These are phyloP conservation scores for Tieghemostelium lacteum DNA, from an alignment of 78 protist genomes.

Conservation along the genomic window DNA sequence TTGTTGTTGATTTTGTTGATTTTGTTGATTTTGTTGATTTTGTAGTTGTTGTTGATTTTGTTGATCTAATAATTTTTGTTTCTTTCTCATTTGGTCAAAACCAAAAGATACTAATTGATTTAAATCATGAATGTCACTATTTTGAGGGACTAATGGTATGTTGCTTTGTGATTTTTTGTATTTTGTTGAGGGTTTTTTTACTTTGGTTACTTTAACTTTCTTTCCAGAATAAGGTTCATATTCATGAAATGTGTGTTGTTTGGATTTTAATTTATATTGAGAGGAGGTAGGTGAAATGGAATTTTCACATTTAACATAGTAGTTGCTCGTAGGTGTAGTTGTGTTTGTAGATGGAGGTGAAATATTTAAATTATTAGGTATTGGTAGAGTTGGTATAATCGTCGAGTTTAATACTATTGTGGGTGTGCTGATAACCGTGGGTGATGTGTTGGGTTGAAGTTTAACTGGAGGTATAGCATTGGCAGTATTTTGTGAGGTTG, in stretches of 20 bases:
- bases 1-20: too few species aligned
- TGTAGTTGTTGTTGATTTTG: too few species aligned
- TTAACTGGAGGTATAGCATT: background rate
- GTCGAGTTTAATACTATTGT: background rate
- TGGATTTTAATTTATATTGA: background rate
- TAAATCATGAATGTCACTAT: background rate
- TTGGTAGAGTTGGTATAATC: background rate
- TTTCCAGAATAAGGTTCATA: background rate
- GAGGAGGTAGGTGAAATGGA: background rate
- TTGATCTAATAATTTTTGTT: too few species aligned
- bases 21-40: too few species aligned
- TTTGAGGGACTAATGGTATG: background rate
- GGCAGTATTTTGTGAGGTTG: background rate
- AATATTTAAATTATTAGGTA: background rate
- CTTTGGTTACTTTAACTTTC: background rate
- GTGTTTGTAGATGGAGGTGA: background rate
- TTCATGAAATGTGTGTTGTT: conserved; percentile 34
- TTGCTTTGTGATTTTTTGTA: background rate
- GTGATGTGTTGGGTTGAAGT: background rate
- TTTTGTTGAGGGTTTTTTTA: conserved; percentile 8
- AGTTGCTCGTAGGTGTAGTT: background rate
- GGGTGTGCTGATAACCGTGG: background rate
- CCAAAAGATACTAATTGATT: background rate
- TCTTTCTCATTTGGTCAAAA: background rate
- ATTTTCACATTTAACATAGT: background rate